Evolutionary conservation across 2,329 filamentous ascomycete genomes (phyloP), one percentile per base, ranked within the genome.

Genomic region (Paraphaeosphaeria minitans): DNA sequence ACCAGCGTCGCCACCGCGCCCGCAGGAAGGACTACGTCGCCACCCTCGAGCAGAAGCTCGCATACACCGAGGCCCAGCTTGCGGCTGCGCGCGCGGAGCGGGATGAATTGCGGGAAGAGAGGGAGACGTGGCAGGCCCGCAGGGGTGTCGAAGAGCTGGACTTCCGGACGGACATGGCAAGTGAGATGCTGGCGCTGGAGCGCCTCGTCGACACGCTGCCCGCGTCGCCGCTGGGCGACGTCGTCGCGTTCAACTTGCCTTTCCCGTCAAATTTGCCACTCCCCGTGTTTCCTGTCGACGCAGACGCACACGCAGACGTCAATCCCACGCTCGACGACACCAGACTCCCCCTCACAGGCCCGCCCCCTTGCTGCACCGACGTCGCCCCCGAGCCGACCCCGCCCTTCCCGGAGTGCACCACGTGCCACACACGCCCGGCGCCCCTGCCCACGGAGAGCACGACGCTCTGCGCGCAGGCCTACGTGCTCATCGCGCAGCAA

Each of bases 1-100:
- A 84, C 61, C 81, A 84, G 65, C 79, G 82, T 41, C 78, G 81
- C 24, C 82, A 84, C 63, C 79, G 82, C 4, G 80, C 80, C 9
- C 72, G 79, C 31, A 75, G 77, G 43, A 79, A 77, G 48, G 72
- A 75, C 39, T 74, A 77, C 39, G 75, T 83, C 27, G 65, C 73
- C 1, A 71, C 74, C 0, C 68, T 82, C 1, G 79, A 82, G 63
- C 55, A 66, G 19, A 67, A 67, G 59, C 66, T 76, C 8, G 64
- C 65, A 12, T 71, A 74, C 8, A 65, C 69, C 4, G 70, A 76
- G 42, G 48, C 57, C n/a, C 57, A 66, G 52, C 62, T 76, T 1
- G 63, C 61, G 1, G 66, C 63, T 5, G 71, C 72, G 6, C 56
- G 63, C 29, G 61, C 62, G 8, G 73, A 76, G 42, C 71, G 75